Base-by-base conservation (phyloP, 2,329 filamentous ascomycete species). In the Cladosporium austrohemisphaericum region DNA sequence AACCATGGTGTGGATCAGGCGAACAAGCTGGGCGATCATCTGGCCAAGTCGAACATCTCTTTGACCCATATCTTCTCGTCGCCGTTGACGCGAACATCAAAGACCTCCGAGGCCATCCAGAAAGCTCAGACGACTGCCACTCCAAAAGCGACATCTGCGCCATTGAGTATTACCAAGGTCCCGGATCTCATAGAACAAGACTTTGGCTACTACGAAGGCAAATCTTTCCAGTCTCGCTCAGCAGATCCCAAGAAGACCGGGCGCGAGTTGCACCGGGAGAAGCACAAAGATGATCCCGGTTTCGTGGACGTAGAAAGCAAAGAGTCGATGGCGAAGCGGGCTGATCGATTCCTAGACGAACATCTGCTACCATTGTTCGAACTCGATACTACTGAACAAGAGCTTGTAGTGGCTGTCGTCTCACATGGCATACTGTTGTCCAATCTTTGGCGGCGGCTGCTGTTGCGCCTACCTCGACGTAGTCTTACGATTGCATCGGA, bases 361-460 rank as follows among this genome's bases (percentile, higher is more conserved):
- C 73, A 85, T 60, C 68, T 95, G 1, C 57, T 79, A 4, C 83
- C 83, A 8, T 52, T 86, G 3, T 51, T 85, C 13, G 55, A 71
- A 9, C 56, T 66, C 9, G 55, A 64, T 0, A 52, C 56, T 2
- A 41, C 55, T 5, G 7, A 19, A n/a, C 20, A 49, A 16, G 65
- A 73, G 9, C 60, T 65, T 5, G 69, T 73, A 2, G 71, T 89
- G 10, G 83, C 81, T 1, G 70, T 95, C 11, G 85, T 95, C 3
- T 85, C 90, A 2, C 91, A 96, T 61, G 90, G 91, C 13, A 84
- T 95, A 53, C 81, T 95, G 32, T 76, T 95, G 2, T 81, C 80
- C 2, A 76, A 81, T 25, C 67, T 95, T 0, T 84, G 86, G 76
- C 76, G 77, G 49, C 74, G 76, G 10, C 65, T 95, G 11, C 69